phyloP scores from a whole-genome alignment of 495 filamentous ascomycete genomes.

The Podospora appendiculata region DNA sequence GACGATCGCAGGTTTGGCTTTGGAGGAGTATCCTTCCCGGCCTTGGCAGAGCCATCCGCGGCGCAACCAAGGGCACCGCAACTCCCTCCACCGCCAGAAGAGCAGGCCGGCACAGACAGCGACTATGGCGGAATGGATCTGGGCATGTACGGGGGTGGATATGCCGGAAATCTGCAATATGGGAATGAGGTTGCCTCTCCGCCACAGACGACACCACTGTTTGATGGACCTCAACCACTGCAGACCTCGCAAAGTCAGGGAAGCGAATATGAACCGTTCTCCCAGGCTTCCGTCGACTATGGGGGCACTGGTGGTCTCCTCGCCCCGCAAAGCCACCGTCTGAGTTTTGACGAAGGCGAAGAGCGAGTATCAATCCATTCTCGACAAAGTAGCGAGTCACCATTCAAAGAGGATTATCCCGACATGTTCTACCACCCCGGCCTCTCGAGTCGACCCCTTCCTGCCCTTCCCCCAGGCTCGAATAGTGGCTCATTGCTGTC shows the following conservation, averaged over 20 bases:
- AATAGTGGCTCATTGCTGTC: conserved; percentile 33
- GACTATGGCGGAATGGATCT: conserved; percentile 69
- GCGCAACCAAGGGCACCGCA: conserved; percentile 2
- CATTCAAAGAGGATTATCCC: conserved; percentile 58
- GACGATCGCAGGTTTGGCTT: conserved; percentile 65
- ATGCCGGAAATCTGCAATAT: conserved; percentile 64
- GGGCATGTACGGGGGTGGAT: conserved; percentile 64
- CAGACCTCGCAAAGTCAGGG: conserved; percentile 28
- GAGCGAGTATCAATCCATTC: conserved; percentile 53
- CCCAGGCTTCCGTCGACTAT: conserved; percentile 52
- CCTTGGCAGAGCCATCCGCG: conserved; percentile 12
- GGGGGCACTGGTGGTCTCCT: conserved; percentile 79
- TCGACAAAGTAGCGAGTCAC: conserved; percentile 49
- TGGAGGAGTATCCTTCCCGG: conserved; percentile 27
- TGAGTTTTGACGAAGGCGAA: conserved; percentile 94
- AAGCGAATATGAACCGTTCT: conserved; percentile 31
- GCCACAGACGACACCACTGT: conserved; percentile 8
- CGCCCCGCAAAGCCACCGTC: conserved; percentile 57
- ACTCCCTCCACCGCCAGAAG: conserved; percentile 28
- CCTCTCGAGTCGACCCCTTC: conserved; percentile 62
- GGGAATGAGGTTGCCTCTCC: conserved; percentile 50
- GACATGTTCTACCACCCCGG: conserved; percentile 95
- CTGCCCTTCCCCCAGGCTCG: conserved; percentile 60
- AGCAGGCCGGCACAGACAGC: conserved; percentile 55
- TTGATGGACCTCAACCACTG: conserved; percentile 24